Evolutionary conservation across 495 filamentous ascomycete genomes (phyloP).

Genomic region (Daldinia loculata): DNA sequence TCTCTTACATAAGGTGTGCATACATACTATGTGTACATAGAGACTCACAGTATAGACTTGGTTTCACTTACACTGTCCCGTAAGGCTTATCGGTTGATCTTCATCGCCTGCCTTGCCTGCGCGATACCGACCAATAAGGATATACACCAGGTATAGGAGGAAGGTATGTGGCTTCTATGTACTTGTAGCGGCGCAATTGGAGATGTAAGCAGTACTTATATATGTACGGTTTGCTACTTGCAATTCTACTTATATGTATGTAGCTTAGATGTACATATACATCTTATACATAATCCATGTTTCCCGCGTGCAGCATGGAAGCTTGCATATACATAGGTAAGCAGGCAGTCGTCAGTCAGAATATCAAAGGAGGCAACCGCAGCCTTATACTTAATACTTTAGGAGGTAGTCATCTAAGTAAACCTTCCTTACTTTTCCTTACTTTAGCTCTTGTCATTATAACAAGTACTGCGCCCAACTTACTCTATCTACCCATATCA

Average conservation of each 20-base stretch:
- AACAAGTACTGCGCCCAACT: not conserved
- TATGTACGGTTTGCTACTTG: not conserved
- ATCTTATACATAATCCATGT: not conserved
- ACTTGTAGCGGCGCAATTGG: not conserved
- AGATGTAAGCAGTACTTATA: not conserved
- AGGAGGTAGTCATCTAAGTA: not conserved
- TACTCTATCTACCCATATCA: not conserved
- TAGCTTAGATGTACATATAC: constrained; percentile 1
- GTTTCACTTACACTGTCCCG: not conserved
- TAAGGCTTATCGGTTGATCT: constrained; percentile 1
- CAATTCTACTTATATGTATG: not conserved
- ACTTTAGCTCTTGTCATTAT: not conserved
- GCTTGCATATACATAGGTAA: constrained; percentile 20
- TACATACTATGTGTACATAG: no score
- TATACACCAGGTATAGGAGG: not conserved
- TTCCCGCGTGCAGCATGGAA: not conserved
- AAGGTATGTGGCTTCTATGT: not conserved
- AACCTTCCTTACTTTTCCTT: not conserved
- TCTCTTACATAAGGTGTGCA: not conserved
- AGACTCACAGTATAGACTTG: not conserved
- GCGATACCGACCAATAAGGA: not conserved
- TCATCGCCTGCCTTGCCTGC: not conserved
- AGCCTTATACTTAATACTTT: constrained; percentile 3
- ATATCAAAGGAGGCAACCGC: not conserved
- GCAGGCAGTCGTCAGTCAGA: constrained; percentile 9